Conservation (phyloP, 192 early-diverging fungal species). For the Jimgerdemannia lactiflua region DNA sequence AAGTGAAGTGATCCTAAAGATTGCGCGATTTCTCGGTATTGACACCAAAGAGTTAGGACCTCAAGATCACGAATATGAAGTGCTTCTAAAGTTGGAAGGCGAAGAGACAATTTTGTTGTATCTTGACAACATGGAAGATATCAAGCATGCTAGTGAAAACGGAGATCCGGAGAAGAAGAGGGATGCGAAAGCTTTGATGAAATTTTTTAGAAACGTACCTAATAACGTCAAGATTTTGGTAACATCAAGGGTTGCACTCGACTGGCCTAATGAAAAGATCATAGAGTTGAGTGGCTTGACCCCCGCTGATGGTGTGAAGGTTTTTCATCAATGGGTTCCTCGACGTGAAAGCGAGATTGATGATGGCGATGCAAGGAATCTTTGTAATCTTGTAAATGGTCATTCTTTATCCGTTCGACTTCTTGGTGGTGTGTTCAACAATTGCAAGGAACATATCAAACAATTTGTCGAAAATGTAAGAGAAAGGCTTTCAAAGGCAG, state of each 20-base stretch:
- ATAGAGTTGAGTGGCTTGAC: not conserved
- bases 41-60: not conserved
- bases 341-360: not conserved
- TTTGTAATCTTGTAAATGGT: not conserved
- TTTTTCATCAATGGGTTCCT: not conserved
- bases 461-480: not conserved
- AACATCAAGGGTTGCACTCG: not conserved
- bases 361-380: not conserved
- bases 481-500: not conserved
- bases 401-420: not conserved
- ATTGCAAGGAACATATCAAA: not conserved
- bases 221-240: not conserved
- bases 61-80: not conserved
- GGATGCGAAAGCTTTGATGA: not conserved
- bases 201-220: not conserved
- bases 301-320: not conserved
- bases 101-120: not conserved
- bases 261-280: not conserved
- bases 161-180: not conserved
- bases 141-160: not conserved
- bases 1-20: not conserved
- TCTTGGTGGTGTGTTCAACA: not conserved
- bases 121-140: not conserved
- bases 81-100: not conserved
- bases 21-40: not conserved